phyloP scores from a whole-genome alignment of 1,139 yeast species.

The Saccharomyces hybrid region DNA sequence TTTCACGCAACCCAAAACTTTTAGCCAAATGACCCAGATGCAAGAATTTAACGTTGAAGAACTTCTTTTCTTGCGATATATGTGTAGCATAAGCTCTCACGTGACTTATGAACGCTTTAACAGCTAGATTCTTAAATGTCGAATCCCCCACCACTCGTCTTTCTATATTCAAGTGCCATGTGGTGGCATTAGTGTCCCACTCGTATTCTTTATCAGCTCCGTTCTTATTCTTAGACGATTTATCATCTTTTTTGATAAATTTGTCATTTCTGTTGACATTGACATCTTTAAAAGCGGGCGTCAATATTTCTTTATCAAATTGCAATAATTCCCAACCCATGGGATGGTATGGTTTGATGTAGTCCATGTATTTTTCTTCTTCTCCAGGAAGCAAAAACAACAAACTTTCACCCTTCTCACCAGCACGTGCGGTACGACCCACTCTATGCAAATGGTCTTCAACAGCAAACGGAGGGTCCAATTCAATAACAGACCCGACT shows the following conservation, averaged over 20 bases:
- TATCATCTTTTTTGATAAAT: conserved; percentile 7
- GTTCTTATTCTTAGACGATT: conserved; percentile 25
- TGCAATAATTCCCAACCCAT: conserved; percentile 45
- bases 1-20: conserved; percentile 87
- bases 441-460: conserved; percentile 70
- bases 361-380: conserved; percentile 76
- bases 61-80: conserved; percentile 65
- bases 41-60: conserved; percentile 69
- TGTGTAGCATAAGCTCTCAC: conserved; percentile 95
- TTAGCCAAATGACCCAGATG: conserved; percentile 96
- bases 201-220: conserved; percentile 30
- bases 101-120: conserved; percentile 79
- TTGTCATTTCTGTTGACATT: conserved; percentile 34
- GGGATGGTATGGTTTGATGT: conserved; percentile 54
- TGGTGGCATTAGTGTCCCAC: conserved; percentile 95
- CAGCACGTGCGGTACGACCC: conserved; percentile 72
- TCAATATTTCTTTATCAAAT: conserved; percentile 47
- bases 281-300: conserved; percentile 52
- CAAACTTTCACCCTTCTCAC: conserved; percentile 56
- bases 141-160: conserved; percentile 74
- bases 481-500: conserved; percentile 56
- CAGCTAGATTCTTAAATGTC: conserved; percentile 53
- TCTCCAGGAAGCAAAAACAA: conserved; percentile 78
- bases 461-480: conserved; percentile 62
- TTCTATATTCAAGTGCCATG: conserved; percentile 89